Conservation (phyloP, 108 stramenopile genomes). For the Licmophora abbreviata region DNA sequence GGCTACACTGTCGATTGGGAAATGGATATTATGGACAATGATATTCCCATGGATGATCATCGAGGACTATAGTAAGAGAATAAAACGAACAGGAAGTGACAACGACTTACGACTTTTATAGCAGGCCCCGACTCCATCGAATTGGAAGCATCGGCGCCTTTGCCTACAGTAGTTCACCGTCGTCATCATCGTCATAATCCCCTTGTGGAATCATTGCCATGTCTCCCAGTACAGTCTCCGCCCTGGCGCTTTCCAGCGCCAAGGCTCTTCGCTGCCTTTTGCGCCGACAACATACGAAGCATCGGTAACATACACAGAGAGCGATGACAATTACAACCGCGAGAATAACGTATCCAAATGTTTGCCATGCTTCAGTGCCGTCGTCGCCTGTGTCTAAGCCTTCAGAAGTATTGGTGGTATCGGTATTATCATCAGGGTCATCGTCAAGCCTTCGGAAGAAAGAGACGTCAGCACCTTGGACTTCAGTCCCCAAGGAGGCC, state of each 20-base stretch:
- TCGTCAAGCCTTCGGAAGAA: no score
- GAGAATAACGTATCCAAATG: neutral
- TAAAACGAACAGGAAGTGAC: neutral
- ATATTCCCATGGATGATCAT: slow-evolving; percentile 21
- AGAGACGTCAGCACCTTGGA: no score
- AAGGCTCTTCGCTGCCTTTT: neutral
- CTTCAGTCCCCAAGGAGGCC: no score
- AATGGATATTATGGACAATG: slow-evolving; percentile 14
- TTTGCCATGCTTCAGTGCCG: no score
- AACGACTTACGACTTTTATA: neutral
- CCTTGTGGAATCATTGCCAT: neutral
- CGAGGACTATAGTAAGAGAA: neutral
- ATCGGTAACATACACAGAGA: neutral
- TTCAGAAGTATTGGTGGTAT: no score
- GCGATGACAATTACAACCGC: neutral
- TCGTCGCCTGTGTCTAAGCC: no score
- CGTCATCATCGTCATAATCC: neutral
- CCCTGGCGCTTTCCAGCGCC: neutral
- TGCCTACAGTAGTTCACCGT: neutral
- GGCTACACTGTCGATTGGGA: slow-evolving; percentile 60
- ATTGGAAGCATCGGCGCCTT: neutral
- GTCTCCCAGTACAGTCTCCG: neutral
- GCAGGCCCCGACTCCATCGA: neutral
- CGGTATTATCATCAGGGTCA: no score
- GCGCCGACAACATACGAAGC: neutral